A percentile compares a stretch with the other conserved stretches of the same genome.
Conservation (phyloP, 768 basidiomycete species). For the Boletus subcaerulescens region DNA sequence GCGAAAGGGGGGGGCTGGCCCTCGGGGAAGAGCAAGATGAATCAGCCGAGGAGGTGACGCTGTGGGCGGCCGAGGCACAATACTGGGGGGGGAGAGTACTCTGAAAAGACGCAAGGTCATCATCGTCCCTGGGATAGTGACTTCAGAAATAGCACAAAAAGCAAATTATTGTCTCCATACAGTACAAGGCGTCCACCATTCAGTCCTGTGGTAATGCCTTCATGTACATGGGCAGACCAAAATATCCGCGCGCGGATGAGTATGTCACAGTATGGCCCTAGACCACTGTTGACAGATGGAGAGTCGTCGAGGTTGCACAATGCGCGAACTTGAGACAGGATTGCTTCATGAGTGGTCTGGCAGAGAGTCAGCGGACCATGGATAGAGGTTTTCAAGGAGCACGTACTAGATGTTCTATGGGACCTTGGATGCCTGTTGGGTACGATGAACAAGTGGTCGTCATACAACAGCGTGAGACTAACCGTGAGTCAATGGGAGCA, state of each 20-base stretch:
- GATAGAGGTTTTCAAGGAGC: not conserved
- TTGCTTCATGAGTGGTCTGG: conserved; percentile 73
- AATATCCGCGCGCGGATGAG: conserved; percentile 75
- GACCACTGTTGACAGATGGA: conserved; percentile 47
- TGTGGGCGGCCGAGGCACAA: conserved; percentile 24
- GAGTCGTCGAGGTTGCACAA: conserved; percentile 57
- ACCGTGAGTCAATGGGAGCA: conserved; percentile 87
- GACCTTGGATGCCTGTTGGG: conserved; percentile 24
- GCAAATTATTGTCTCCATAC: conserved; percentile 42
- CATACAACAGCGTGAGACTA: conserved; percentile 12
- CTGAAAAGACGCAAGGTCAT: conserved; percentile 76
- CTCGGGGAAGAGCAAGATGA: conserved; percentile 35
- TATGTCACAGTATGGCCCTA: conserved; percentile 54
- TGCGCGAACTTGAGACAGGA: conserved; percentile 76
- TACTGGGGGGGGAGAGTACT: conserved; percentile 49
- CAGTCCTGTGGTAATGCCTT: conserved; percentile 78
- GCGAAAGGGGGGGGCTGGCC: conserved; percentile 19
- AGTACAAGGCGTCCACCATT: conserved; percentile 81
- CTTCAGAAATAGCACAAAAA: conserved; percentile 1
- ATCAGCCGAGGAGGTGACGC: conserved; percentile 32
- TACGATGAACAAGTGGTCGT: conserved; percentile 6
- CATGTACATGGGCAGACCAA: conserved; percentile 87
- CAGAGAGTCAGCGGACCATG: conserved; percentile 7
- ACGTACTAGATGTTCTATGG: conserved; percentile 26
- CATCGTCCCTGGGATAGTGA: conserved; percentile 51